Evolutionary conservation across 2,329 filamentous ascomycete genomes (phyloP), one percentile per base, ranked within the genome.

Genomic region (Scedosporium aurantiacum): DNA sequence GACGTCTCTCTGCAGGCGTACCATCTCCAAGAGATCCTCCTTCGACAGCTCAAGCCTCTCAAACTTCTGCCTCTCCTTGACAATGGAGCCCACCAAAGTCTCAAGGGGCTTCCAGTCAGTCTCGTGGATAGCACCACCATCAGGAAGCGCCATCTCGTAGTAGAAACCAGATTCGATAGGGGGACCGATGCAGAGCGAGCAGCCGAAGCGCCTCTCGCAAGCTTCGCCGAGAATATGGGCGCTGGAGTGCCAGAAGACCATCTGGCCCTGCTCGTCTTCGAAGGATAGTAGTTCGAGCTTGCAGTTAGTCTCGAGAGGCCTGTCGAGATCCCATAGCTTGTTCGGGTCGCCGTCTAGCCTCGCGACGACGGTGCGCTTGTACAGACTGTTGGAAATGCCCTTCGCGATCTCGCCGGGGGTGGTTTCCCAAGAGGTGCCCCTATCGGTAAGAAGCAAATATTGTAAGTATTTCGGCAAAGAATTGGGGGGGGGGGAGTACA

Each of bases 201-300:
- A 97, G 63, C 91, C 90, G 71, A 91, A 99, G 69, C 91, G 84
- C 70, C 89, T 84, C 76, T 99, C 94, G 58, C 88, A 89, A 63
- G 92, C 92, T 76, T 97, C 94, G 67, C 94, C 94, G n/a, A 99
- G 84, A 66, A 96, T 87, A 73, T 99, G 94, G 54, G 94, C 94
- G 69, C 88, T 93, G 21, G 91, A 96, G 75, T 97, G 94, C 93
- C 93, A 99, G 78, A 97, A 99, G 62, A 97, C 93, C 73, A 90
- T 90, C 78, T 94, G 92, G 69, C 91, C 93, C 76, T 65, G 63
- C 55, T 65, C 63, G 47, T 64, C 63, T 41, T 91, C 86, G 68
- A 97, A 99, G 65, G 89, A 86, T 65, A 97, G 81, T 60, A 97
- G 81, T 70, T 92, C 88, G 28, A 99, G 82, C 67, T 84, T 88